These are phyloP conservation scores for Ogataea nitratoaversa DNA, from an alignment of 805 yeast species.

Conservation along the genomic window DNA sequence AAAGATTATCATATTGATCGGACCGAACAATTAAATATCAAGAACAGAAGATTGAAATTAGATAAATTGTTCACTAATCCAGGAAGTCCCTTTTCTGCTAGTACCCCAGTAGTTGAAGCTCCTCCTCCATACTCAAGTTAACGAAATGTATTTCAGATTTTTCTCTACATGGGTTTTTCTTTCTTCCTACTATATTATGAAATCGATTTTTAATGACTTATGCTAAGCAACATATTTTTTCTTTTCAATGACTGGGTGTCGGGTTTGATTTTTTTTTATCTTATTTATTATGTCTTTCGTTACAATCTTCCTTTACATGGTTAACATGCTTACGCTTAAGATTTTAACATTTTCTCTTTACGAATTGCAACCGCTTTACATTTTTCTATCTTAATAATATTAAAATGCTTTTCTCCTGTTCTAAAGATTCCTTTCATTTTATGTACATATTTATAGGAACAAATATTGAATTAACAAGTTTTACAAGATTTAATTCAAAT, in stretches of 20 bases:
- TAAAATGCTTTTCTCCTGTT: too few species aligned
- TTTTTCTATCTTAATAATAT: too few species aligned
- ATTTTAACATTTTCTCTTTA: too few species aligned
- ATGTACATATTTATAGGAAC: too few species aligned
- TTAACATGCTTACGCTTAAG: too few species aligned
- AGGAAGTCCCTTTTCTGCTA: conserved; percentile 3
- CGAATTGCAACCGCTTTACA: too few species aligned
- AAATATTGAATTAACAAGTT: too few species aligned
- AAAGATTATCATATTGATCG: conserved; percentile 22
- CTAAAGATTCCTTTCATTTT: too few species aligned
- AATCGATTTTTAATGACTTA: too few species aligned
- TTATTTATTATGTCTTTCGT: not conserved
- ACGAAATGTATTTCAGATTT: not conserved
- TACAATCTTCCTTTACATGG: not conserved
- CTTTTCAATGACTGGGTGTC: not conserved
- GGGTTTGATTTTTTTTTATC: not conserved
- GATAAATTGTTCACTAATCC: conserved; percentile 22
- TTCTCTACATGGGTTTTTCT: not conserved
- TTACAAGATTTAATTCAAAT: too few species aligned
- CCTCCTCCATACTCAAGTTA: conserved; percentile 24
- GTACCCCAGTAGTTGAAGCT: conserved; percentile 13
- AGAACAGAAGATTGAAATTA: conserved; percentile 23
- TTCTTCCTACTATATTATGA: too few species aligned
- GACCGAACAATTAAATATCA: conserved; percentile 21
- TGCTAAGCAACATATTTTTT: not conserved